Evolutionary conservation across 441 rosid genomes (phyloP), one percentile per base, ranked within the genome.

Genomic region (Dalechampia spathulata): DNA sequence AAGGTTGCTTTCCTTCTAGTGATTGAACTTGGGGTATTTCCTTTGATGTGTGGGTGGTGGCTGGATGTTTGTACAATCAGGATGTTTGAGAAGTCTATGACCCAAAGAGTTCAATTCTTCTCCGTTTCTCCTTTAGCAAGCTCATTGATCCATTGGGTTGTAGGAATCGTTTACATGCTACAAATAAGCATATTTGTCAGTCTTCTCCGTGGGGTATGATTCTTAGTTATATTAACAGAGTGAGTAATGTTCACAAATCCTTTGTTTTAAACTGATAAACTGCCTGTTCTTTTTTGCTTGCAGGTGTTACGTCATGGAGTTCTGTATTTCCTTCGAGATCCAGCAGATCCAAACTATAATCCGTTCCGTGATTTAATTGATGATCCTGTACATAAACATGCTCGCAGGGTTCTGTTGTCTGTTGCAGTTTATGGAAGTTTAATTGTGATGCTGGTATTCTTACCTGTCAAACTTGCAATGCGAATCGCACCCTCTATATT

Each of bases 1-100:
- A 93, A 93, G 76, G 99, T 93, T 57, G 99, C 99, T 46, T 93
- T 93, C 65, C 95, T 93, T 66, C 71, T 93, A 54, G 97, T 90
- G 62, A 90, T 93, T 63, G 99, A 93, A 73, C 97, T 93, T 64
- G 99, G 99, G 69, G 97, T 93, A 62, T 93, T 93, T 54, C 99
- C 99, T 34, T 75, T 93, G 77, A 90, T 93, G 97, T 90, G 97
- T 74, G 99, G 99, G 49, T 93, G 99, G 99, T 93, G 99, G 99
- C 69, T 93, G 46, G 99, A 93, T 83, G 83, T 87, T 48, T 93
- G 99, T 65, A 93, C 99, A 0, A 74, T 87, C 53, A 77, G 87
- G 80, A 87, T 93, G 96, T 93, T 90, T 76, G 96, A 95, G 66
- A 93, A 83, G 78, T 76, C 97, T 15, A 87, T 93, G 97, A 72